Conservation (phyloP, 495 filamentous ascomycete species). For the Talaromyces nanjingensis region DNA sequence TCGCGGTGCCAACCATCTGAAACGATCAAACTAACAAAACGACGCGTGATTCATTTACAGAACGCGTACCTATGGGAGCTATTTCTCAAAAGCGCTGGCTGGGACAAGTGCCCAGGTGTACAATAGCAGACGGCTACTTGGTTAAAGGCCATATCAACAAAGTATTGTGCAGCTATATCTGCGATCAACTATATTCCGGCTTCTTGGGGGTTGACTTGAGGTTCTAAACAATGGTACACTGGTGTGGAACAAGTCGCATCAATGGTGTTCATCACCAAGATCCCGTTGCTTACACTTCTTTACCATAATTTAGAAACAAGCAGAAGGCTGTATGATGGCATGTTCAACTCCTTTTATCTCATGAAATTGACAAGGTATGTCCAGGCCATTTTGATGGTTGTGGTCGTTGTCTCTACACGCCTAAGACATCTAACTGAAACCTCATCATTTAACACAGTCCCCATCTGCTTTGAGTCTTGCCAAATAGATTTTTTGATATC, state of each 20-base stretch:
- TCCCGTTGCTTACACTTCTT: neutral
- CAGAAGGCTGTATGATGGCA: neutral
- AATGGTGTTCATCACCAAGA: neutral
- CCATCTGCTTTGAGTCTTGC: no score
- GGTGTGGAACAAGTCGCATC: neutral
- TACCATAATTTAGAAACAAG: neutral
- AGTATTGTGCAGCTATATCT: no score
- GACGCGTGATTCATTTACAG: neutral
- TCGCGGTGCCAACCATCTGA: neutral
- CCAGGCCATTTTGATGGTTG: neutral
- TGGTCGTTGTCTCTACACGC: neutral
- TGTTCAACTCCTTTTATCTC: neutral
- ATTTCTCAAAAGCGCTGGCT: neutral
- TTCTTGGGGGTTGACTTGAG: neutral
- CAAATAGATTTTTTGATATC: neutral
- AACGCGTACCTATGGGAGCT: neutral
- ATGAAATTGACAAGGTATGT: neutral
- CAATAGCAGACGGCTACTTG: no score
- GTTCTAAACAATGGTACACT: no score
- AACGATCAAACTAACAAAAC: neutral
- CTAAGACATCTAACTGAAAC: no score
- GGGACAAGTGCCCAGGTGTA: no score
- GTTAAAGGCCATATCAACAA: no score
- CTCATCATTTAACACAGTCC: no score
- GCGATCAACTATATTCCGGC: neutral